Evolutionary conservation across 2,329 filamentous ascomycete species (phyloP).

Genomic region (Sporothrix variecibatus): DNA sequence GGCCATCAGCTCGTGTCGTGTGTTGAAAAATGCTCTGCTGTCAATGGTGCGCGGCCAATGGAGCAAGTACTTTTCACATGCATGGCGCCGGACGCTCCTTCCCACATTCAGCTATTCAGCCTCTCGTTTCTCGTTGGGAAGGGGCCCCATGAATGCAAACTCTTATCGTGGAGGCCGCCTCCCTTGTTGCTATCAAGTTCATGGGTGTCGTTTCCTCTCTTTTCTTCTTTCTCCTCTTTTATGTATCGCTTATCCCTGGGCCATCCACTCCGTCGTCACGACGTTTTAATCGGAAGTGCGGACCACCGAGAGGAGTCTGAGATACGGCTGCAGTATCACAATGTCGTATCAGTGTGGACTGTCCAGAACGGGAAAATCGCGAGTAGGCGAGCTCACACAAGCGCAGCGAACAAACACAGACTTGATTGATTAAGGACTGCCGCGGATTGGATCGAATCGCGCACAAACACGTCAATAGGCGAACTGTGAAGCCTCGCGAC

Average conservation of each 20-base stretch:
- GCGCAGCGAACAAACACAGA: neutral
- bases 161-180: constrained; percentile 13
- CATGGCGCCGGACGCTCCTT: neutral
- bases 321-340: neutral
- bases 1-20: neutral
- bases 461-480: neutral
- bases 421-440: neutral
- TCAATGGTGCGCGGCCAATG: neutral
- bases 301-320: neutral
- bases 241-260: neutral
- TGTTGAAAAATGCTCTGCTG: neutral
- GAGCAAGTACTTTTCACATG: neutral
- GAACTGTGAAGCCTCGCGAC: neutral
- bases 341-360: neutral
- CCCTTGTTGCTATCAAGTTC: neutral
- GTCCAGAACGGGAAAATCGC: neutral
- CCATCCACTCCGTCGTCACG: neutral
- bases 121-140: neutral
- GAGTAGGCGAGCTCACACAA: neutral
- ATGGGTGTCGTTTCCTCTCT: neutral
- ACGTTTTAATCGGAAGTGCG: neutral
- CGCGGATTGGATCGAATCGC: neutral
- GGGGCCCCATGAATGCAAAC: neutral
- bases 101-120: neutral
- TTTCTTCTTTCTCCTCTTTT: neutral